These are phyloP conservation scores for Talaromyces sp. DNA, from an alignment of 2,329 filamentous ascomycete species.

Conservation along the genomic window DNA sequence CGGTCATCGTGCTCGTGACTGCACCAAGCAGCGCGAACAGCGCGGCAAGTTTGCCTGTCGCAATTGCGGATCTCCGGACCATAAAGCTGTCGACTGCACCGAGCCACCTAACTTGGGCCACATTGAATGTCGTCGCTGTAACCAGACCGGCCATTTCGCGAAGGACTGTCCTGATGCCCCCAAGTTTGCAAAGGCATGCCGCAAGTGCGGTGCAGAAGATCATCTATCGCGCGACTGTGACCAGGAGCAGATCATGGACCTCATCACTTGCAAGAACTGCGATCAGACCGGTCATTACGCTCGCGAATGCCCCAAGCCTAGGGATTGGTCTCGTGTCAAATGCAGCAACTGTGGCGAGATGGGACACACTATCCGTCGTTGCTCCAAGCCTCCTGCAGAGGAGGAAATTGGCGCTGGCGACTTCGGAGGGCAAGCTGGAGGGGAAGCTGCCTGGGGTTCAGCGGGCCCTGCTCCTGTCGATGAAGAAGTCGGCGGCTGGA, in stretches of 20 bases:
- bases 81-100: conserved; percentile 49
- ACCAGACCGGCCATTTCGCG: conserved; percentile 45
- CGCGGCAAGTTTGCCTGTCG: conserved; percentile 45
- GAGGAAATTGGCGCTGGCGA: conserved; percentile 18
- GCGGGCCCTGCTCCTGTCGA: not conserved
- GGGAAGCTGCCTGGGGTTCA: not conserved
- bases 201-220: conserved; percentile 46
- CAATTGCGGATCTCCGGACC: conserved; percentile 51
- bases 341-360: conserved; percentile 46
- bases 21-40: conserved; percentile 34
- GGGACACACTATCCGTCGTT: conserved; percentile 43
- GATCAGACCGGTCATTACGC: conserved; percentile 44
- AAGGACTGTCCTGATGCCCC: conserved; percentile 44
- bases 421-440: not conserved
- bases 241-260: conserved; percentile 39
- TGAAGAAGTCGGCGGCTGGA: conserved; percentile 2
- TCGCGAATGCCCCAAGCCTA: conserved; percentile 44
- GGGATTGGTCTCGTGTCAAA: conserved; percentile 44
- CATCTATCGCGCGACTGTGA: conserved; percentile 45
- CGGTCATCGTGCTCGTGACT: conserved; percentile 51
- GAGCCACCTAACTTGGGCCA: conserved; percentile 43
- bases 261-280: conserved; percentile 46
- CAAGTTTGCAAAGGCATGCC: conserved; percentile 36
- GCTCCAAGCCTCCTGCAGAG: conserved; percentile 28
- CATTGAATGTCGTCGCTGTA: conserved; percentile 46